Percentiles rank a stretch among this genome's conserved stretches.
Conservation (phyloP, 2,329 filamentous ascomycete genomes). For the Beauveria sp. region DNA sequence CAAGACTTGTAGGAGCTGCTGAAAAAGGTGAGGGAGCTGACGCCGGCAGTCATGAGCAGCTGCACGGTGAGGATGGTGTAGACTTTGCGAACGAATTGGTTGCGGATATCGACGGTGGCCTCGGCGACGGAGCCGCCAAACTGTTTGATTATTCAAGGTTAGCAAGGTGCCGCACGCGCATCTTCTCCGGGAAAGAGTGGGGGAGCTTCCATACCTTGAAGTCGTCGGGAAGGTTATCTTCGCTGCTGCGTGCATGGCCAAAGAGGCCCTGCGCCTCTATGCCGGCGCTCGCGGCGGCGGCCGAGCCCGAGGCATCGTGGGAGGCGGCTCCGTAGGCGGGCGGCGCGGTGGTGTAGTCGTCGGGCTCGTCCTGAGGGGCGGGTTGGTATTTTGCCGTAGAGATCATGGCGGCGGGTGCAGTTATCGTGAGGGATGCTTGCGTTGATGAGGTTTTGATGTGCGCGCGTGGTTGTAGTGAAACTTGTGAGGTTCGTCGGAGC, state of each 20-base stretch:
- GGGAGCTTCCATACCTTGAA: constrained; percentile 61
- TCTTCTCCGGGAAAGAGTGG: no score
- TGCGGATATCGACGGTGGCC: constrained; percentile 89
- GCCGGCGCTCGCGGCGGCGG: constrained; percentile 37
- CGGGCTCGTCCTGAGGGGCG: constrained; percentile 80
- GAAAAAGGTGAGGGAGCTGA: constrained; percentile 83
- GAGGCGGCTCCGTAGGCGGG: constrained; percentile 67
- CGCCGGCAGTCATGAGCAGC: constrained; percentile 71
- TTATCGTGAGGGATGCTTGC: background rate
- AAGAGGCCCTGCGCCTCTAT: constrained; percentile 51
- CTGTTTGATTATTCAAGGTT: constrained; percentile 29
- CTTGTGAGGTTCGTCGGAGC: no score
- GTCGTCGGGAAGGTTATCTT: constrained; percentile 91
- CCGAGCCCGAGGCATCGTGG: constrained; percentile 15
- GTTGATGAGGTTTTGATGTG: no score
- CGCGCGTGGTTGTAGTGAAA: no score
- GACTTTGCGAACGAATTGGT: constrained; percentile 95
- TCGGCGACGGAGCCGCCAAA: constrained; percentile 91
- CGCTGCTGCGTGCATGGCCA: constrained; percentile 63
- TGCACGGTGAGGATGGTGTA: constrained; percentile 97
- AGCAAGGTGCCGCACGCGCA: background rate
- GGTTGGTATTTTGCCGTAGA: constrained; percentile 74
- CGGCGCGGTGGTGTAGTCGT: constrained; percentile 72
- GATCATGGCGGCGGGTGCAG: constrained; percentile 45
- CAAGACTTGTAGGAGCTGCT: constrained; percentile 70